These are phyloP conservation scores for Canariomyces notabilis DNA, from an alignment of 2,329 filamentous ascomycete genomes.

Conservation along the genomic window DNA sequence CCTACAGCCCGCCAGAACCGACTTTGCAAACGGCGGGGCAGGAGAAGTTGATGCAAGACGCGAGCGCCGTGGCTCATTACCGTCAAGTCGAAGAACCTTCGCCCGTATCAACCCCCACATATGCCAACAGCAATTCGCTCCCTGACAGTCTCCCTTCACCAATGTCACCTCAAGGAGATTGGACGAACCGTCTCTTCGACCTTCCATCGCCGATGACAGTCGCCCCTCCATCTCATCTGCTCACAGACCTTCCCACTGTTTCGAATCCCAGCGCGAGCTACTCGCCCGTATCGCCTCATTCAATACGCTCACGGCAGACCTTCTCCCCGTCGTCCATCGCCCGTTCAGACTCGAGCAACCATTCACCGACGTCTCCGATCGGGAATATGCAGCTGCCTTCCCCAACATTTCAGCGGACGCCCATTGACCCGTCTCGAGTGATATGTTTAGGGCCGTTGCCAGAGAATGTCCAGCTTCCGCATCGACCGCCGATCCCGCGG, in stretches of 20 bases:
- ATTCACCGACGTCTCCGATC: conserved; percentile 25
- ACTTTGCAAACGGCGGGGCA: conserved; percentile 31
- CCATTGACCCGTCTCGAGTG: conserved; percentile 49
- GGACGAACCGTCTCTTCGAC: conserved; percentile 36
- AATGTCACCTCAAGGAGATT: conserved; percentile 42
- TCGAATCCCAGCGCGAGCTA: conserved; percentile 25
- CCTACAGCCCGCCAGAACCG: conserved; percentile 34
- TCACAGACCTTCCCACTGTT: conserved; percentile 24
- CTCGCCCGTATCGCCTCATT: conserved; percentile 25
- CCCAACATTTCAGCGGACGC: conserved; percentile 40
- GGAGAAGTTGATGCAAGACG: conserved; percentile 33
- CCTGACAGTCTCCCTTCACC: conserved; percentile 44
- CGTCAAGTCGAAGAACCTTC: conserved; percentile 30
- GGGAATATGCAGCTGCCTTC: conserved; percentile 31
- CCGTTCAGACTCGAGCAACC: conserved; percentile 27
- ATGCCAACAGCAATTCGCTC: conserved; percentile 37
- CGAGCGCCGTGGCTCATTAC: conserved; percentile 32
- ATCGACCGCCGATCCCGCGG: conserved; percentile 26
- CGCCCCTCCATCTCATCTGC: conserved; percentile 29
- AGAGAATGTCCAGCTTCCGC: conserved; percentile 40
- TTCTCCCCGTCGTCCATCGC: conserved; percentile 27
- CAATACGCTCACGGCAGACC: conserved; percentile 21
- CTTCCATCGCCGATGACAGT: conserved; percentile 41
- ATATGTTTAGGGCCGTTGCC: conserved; percentile 53
- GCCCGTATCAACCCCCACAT: conserved; percentile 32